Conservation (phyloP, 352 stramenopile species). For the Pelagophyceae sp. region DNA sequence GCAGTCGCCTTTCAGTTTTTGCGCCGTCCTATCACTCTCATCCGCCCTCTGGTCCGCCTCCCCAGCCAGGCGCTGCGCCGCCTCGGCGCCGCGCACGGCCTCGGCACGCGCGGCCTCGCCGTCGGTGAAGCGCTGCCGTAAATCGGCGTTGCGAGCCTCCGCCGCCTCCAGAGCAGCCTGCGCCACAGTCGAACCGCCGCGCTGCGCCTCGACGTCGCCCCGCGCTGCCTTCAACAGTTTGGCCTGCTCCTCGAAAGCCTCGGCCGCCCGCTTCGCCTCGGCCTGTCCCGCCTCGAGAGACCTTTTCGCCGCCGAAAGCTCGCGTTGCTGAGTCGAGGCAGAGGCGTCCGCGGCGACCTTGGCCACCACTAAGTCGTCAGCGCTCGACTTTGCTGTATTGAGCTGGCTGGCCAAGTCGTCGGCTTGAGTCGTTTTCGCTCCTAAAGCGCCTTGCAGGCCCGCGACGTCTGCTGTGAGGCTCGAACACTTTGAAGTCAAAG, state of each 20-base stretch:
- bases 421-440: too few species aligned
- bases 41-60: not conserved
- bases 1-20: not conserved
- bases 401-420: too few species aligned
- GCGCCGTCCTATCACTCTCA: not conserved
- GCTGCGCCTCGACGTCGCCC: not conserved
- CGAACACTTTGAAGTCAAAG: too few species aligned
- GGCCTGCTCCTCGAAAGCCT: not conserved
- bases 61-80: not conserved
- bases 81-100: not conserved
- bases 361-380: too few species aligned
- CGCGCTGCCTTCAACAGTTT: not conserved
- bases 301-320: too few species aligned
- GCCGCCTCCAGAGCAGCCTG: not conserved
- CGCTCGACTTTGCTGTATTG: too few species aligned
- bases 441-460: too few species aligned
- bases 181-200: not conserved
- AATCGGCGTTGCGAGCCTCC: not conserved
- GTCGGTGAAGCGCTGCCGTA: not conserved
- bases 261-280: not conserved
- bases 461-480: too few species aligned
- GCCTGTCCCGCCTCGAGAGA: too few species aligned
- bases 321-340: too few species aligned
- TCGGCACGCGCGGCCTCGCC: not conserved
- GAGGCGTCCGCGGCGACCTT: not conserved